These are phyloP conservation scores for Penicillium palitans DNA, from an alignment of 2,329 filamentous ascomycete species.

Conservation along the genomic window DNA sequence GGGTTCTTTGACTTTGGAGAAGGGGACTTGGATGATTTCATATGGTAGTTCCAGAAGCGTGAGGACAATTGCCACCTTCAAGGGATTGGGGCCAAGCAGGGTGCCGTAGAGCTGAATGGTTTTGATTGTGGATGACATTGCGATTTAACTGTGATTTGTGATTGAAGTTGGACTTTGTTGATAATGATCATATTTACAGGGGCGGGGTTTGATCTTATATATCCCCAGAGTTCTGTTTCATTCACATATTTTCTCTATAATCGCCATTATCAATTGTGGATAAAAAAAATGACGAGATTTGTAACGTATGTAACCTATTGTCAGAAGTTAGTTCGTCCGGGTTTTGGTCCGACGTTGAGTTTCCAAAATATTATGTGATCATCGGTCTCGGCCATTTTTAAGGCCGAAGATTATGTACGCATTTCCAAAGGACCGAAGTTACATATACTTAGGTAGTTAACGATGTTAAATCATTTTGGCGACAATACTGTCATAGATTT, in stretches of 20 bases:
- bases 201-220: neutral
- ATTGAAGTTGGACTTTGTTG: neutral
- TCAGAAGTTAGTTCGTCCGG: neutral
- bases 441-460: too few species aligned
- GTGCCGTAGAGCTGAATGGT: slow-evolving; percentile 11
- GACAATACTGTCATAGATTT: too few species aligned
- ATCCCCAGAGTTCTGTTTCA: neutral
- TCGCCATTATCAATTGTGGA: neutral
- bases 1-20: slow-evolving; percentile 31
- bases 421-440: too few species aligned
- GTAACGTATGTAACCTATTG: neutral
- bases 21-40: slow-evolving; percentile 22
- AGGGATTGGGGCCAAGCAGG: slow-evolving; percentile 28
- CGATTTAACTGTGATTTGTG: neutral
- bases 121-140: slow-evolving; percentile 5
- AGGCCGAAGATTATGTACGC: too few species aligned
- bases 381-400: neutral
- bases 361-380: neutral
- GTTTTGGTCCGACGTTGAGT: neutral
- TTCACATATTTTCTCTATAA: neutral
- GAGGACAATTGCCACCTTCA: slow-evolving; percentile 30
- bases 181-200: neutral
- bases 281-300: neutral
- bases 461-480: too few species aligned
- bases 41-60: slow-evolving; percentile 36